Conservation (phyloP, 1,139 yeast species). For the Kodamaea arcana region DNA sequence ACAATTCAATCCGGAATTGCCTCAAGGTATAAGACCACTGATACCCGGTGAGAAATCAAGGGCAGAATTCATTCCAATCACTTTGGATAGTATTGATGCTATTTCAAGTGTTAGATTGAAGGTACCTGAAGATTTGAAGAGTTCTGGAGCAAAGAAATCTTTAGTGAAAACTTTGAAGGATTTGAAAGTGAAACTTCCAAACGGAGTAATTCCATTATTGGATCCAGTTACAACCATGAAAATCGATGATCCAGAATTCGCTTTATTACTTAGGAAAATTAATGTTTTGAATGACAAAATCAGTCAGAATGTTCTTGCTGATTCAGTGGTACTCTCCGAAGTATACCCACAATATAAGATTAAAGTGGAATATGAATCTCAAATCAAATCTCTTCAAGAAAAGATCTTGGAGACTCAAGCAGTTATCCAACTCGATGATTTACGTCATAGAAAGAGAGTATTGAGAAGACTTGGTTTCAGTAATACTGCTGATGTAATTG, state of each 20-base stretch:
- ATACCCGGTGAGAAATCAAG: conserved; percentile 64
- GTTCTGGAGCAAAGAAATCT: conserved; percentile 65
- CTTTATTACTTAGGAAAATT: conserved; percentile 64
- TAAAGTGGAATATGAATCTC: conserved; percentile 60
- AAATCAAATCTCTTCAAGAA: conserved; percentile 56
- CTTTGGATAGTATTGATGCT: conserved; percentile 67
- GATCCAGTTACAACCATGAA: conserved; percentile 94
- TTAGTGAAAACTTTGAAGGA: conserved; percentile 76
- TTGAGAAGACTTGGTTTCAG: conserved; percentile 79
- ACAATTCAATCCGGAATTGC: conserved; percentile 68
- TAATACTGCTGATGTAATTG: conserved; percentile 79
- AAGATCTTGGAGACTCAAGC: conserved; percentile 83
- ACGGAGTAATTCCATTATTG: conserved; percentile 72
- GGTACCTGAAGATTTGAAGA: conserved; percentile 75
- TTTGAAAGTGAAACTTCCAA: conserved; percentile 78
- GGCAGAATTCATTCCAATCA: conserved; percentile 79
- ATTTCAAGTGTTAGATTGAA: conserved; percentile 78
- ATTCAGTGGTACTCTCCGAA: conserved; percentile 58
- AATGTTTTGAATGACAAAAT: conserved; percentile 77
- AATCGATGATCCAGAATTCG: conserved; percentile 76
- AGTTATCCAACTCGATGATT: conserved; percentile 88
- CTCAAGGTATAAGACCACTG: conserved; percentile 88
- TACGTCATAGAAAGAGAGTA: conserved; percentile 88
- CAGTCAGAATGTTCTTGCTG: conserved; percentile 63
- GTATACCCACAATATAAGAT: conserved; percentile 60